These are phyloP conservation scores for Sergeia podlipaevii DNA, from an alignment of 208 protist species.

Conservation along the genomic window DNA sequence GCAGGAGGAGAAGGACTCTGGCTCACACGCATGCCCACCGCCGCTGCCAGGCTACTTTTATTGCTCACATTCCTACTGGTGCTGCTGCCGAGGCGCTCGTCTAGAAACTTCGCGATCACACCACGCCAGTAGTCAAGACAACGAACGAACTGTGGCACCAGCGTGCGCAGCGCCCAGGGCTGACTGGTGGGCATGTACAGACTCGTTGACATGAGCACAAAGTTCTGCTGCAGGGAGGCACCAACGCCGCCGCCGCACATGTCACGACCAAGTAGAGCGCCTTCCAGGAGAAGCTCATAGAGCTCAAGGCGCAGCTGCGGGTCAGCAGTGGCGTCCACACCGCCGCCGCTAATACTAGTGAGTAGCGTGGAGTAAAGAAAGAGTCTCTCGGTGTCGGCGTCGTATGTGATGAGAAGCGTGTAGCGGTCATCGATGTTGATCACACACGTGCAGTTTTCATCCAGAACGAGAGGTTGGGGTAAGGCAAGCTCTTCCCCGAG, in stretches of 20 bases:
- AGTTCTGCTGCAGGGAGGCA: constrained; percentile 61
- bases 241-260: constrained; percentile 70
- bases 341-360: too few relatives aligned
- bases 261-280: constrained; percentile 56
- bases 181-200: constrained; percentile 74
- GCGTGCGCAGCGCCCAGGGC: constrained; percentile 44
- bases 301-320: constrained; percentile 30
- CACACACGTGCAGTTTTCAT: constrained; percentile 64
- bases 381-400: constrained; percentile 61
- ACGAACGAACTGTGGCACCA: constrained; percentile 65
- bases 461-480: constrained; percentile 32
- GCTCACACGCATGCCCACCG: not conserved
- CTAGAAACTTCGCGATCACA: constrained; percentile 34
- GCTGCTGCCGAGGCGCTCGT: not conserved
- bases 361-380: constrained; percentile 74
- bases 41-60: too few relatives aligned
- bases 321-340: constrained; percentile 8
- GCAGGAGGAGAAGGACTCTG: too few relatives aligned
- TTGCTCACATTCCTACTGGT: too few relatives aligned
- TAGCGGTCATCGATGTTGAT: constrained; percentile 60
- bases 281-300: constrained; percentile 74
- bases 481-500: constrained; percentile 64
- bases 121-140: constrained; percentile 64
- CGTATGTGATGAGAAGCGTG: constrained; percentile 68
- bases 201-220: constrained; percentile 64